Conservation (phyloP, 805 yeast species). For the Starmerella riodocensis region DNA sequence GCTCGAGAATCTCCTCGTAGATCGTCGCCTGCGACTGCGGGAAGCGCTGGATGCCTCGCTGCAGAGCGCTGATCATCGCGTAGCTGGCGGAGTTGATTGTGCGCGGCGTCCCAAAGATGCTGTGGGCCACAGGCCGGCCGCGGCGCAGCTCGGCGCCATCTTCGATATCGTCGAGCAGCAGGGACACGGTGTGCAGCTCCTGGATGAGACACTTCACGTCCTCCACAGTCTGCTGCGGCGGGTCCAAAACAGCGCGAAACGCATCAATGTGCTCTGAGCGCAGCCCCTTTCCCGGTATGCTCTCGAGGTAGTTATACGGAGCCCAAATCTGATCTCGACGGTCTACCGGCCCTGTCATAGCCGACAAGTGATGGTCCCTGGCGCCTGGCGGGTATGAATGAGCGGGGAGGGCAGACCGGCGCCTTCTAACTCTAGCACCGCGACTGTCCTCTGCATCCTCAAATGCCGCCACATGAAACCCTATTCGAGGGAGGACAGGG, state of each 20-base stretch:
- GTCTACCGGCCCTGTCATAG: slow-evolving; percentile 1
- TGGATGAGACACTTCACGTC: slow-evolving; percentile 40
- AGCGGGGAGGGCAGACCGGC: too few relatives aligned
- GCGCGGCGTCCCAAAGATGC: slow-evolving; percentile 60
- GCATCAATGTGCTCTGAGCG: slow-evolving; percentile 37
- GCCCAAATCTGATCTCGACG: slow-evolving; percentile 24
- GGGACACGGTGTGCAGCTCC: slow-evolving; percentile 50
- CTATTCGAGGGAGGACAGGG: too few relatives aligned
- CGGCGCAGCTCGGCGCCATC: slow-evolving; percentile 60
- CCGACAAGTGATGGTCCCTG: too few relatives aligned
- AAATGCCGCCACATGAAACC: too few relatives aligned
- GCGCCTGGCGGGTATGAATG: too few relatives aligned
- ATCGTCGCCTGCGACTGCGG: slow-evolving; percentile 32
- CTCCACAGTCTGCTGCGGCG: slow-evolving; percentile 31
- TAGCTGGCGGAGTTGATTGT: slow-evolving; percentile 75
- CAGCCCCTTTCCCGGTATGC: slow-evolving; percentile 45
- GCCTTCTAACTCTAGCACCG: too few relatives aligned
- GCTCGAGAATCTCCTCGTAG: slow-evolving; percentile 60
- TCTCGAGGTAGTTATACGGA: slow-evolving; percentile 41
- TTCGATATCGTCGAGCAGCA: slow-evolving; percentile 78
- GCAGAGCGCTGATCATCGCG: slow-evolving; percentile 64
- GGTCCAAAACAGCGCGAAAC: slow-evolving; percentile 40
- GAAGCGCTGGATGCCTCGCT: slow-evolving; percentile 32
- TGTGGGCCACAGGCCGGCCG: slow-evolving; percentile 69
- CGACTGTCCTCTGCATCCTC: too few relatives aligned